Conservation (phyloP, 306 rosid species). For the Begonia loranthoides region DNA sequence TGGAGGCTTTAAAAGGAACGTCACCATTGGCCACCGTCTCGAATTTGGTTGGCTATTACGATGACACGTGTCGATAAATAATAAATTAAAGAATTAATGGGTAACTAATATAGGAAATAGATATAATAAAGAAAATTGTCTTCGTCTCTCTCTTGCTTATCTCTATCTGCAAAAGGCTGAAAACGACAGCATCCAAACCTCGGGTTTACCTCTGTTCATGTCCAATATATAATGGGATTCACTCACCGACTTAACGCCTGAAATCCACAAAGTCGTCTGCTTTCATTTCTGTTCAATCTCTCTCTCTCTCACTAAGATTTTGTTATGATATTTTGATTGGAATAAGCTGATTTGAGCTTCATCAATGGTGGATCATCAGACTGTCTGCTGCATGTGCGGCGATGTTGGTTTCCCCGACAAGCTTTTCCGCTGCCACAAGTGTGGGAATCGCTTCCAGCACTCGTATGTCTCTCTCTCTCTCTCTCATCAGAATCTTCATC, state of each 20-base stretch:
- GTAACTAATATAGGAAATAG: too few species aligned
- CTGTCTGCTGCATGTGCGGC: constrained; percentile 94
- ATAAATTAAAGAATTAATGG: too few species aligned
- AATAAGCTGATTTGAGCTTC: not conserved
- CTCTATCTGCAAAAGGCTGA: constrained; percentile 50
- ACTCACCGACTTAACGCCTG: constrained; percentile 45
- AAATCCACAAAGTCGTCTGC: not conserved
- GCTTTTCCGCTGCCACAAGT: constrained; percentile 87
- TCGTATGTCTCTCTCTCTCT: constrained; percentile 28
- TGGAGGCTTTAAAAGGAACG: too few species aligned
- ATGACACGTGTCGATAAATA: too few species aligned
- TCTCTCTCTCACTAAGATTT: constrained; percentile 6
- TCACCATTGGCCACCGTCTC: too few species aligned
- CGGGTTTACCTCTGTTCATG: constrained; percentile 31
- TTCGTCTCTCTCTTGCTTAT: not conserved
- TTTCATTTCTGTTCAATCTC: constrained; percentile 21
- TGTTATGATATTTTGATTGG: not conserved
- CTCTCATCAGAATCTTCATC: constrained; percentile 6
- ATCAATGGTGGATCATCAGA: constrained; percentile 64
- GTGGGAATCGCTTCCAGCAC: constrained; percentile 84
- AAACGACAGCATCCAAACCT: constrained; percentile 70
- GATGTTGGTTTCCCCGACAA: constrained; percentile 89
- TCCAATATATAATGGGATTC: constrained; percentile 9
- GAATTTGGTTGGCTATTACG: too few species aligned
- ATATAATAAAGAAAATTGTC: not conserved